Evolutionary conservation across 208 protist genomes (phyloP), one percentile per base, ranked within the genome.

Genomic region (Trypanosoma theileri): DNA sequence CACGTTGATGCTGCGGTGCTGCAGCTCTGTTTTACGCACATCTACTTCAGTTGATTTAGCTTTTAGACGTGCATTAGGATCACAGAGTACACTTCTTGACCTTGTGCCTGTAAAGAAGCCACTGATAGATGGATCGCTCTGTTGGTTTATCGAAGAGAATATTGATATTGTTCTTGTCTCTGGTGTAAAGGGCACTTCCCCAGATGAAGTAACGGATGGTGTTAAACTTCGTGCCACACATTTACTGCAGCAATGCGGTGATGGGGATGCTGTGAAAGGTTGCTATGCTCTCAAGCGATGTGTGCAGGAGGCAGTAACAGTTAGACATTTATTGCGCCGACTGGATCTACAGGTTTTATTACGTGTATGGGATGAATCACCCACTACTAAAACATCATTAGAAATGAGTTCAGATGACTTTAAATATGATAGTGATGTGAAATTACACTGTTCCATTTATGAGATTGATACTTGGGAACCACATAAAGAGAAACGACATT

Each of bases 71-170:
- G 62, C 42, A 14, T 48, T 76, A 12, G 56, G 58, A 4, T n/a
- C 62, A 13, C 71, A 76, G 42, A 66, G 26, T 51, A 70, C 48
- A 16, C 40, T 66, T 21, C 46, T 76, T 40, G 71, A 76, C 42
- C 58, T 76, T 57, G 28, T 76, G 26, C 71, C 71, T 1, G 57
- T 76, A 4, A 76, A 76, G 45, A 76, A 76, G 28, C 71, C 71
- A 51, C 45, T 66, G 11, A 42, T 76, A 45, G 71, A 71, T n/a
- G 71, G 64, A 1, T 76, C 63, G 13, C 57, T 76, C 0, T 66
- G 71, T 45, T 76, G 71, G 71, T 69, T 70, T 64, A 40, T 76
- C 26, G 58, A 61, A 3, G 64, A 69, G 24, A 53, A 60, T 41
- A 55, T 76, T 59, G 71, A 76, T 53, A 64, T 76, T 54, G 58